Evolutionary conservation across 2,329 filamentous ascomycete genomes (phyloP).

Genomic region (Nemania sp.): DNA sequence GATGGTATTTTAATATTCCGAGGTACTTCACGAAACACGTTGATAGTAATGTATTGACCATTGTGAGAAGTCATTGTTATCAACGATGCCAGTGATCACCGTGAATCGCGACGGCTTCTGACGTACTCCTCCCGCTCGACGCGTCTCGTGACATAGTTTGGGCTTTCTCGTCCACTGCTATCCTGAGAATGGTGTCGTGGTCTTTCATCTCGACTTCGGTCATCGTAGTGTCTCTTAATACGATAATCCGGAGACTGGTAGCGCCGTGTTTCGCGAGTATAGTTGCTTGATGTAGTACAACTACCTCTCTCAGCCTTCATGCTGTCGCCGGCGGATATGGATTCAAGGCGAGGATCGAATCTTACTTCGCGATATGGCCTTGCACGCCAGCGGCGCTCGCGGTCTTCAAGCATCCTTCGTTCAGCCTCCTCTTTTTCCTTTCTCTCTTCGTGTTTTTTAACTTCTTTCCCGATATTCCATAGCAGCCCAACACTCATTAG

Average conservation of each 20-base stretch:
- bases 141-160: constrained; percentile 35
- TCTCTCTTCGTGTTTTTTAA: constrained; percentile 50
- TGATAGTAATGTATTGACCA: background rate
- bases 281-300: background rate
- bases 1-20: background rate
- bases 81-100: background rate
- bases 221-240: constrained; percentile 36
- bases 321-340: background rate
- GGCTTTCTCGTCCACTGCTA: constrained; percentile 35
- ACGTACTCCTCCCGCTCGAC: constrained; percentile 31
- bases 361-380: constrained; percentile 28
- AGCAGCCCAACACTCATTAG: constrained; percentile 54
- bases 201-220: constrained; percentile 34
- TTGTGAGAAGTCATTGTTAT: background rate
- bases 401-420: constrained; percentile 41
- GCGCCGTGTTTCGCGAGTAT: constrained; percentile 12
- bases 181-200: constrained; percentile 35
- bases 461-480: constrained; percentile 57
- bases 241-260: constrained; percentile 28
- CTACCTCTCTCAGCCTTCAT: constrained; percentile 1
- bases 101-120: constrained; percentile 47
- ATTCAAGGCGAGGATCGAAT: constrained; percentile 19
- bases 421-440: constrained; percentile 47
- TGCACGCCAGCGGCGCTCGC: constrained; percentile 37
- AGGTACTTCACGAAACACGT: too few species aligned